These are phyloP conservation scores for Hypoxylon crocopeplum DNA, from an alignment of 495 filamentous ascomycete genomes.

Conservation along the genomic window DNA sequence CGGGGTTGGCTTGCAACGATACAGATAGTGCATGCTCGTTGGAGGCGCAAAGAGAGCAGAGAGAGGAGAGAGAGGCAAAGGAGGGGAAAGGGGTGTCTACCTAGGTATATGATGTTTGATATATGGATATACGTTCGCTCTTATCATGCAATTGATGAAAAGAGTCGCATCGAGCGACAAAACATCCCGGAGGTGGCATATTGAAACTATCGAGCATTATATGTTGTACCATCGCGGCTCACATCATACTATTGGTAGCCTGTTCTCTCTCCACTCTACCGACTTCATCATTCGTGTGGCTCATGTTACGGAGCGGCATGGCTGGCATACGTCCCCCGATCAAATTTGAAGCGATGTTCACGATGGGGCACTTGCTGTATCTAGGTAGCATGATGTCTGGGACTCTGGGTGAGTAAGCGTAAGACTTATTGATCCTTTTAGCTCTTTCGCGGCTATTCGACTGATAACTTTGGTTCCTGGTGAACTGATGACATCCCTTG, in stretches of 20 bases:
- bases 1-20: constrained; percentile 17
- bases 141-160: constrained; percentile 8
- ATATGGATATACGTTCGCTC: constrained; percentile 15
- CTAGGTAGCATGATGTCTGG: too few species aligned
- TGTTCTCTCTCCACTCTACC: constrained; percentile 17
- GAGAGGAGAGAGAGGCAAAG: too few species aligned
- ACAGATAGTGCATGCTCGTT: constrained; percentile 10
- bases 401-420: too few species aligned
- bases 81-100: constrained; percentile 7
- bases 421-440: too few species aligned
- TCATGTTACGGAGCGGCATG: constrained; percentile 14
- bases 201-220: constrained; percentile 17
- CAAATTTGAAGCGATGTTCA: constrained; percentile 14
- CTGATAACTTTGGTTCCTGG: too few species aligned
- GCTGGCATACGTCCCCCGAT: constrained; percentile 17
- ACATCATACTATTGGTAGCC: constrained; percentile 6
- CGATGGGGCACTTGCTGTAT: too few species aligned
- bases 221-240: constrained; percentile 10
- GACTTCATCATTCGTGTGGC: constrained; percentile 18
- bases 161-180: constrained; percentile 18
- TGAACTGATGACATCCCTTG: too few species aligned
- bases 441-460: too few species aligned
- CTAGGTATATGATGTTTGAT: constrained; percentile 10
- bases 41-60: too few species aligned
- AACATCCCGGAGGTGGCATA: constrained; percentile 8